phyloP scores from a whole-genome alignment of 192 early-diverging fungal species.

The Jimgerdemannia flammicorona region DNA sequence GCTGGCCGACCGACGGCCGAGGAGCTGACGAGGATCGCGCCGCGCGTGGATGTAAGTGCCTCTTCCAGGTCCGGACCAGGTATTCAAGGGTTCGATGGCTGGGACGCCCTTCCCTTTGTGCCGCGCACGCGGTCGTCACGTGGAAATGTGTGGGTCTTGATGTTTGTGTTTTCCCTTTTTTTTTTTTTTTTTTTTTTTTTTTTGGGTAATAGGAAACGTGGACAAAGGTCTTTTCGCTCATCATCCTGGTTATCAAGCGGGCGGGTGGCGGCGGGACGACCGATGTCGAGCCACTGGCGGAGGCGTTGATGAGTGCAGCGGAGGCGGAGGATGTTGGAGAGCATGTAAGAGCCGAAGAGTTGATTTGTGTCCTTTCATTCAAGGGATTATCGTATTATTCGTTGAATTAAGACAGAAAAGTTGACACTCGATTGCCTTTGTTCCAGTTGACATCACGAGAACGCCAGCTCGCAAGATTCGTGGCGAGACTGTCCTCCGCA shows the following conservation, averaged over 20 bases:
- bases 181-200: not conserved
- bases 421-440: not conserved
- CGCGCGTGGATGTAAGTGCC: constrained; percentile 26
- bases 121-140: constrained; percentile 9
- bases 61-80: constrained; percentile 16
- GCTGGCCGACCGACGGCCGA: constrained; percentile 25
- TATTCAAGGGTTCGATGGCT: constrained; percentile 24
- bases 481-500: not conserved
- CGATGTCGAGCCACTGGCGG: not conserved
- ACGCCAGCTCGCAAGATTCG: not conserved
- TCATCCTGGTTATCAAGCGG: not conserved
- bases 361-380: not conserved
- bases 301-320: not conserved
- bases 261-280: too few species aligned
- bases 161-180: not conserved
- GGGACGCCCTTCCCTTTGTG: constrained; percentile 23
- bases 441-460: not conserved
- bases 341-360: not conserved
- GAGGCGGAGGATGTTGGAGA: not conserved
- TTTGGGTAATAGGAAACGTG: not conserved
- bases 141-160: not conserved
- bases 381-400: not conserved
- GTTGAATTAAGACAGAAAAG: not conserved
- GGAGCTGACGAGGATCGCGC: constrained; percentile 33
- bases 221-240: not conserved